Evolutionary conservation across 805 yeast species (phyloP), one percentile per base, ranked within the genome.

Genomic region (Saccharomycopsis olivae): DNA sequence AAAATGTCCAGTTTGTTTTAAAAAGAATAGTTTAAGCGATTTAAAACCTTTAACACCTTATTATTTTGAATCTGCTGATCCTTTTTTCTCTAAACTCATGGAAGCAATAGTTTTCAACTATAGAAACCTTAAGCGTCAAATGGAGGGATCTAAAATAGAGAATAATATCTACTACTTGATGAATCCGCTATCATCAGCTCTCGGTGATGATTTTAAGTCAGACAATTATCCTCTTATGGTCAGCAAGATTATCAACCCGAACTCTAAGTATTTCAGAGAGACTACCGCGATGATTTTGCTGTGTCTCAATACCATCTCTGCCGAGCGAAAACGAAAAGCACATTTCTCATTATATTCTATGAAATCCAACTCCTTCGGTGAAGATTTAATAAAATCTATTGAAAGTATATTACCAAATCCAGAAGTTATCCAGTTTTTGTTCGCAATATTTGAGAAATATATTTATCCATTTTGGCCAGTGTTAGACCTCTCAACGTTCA

Each of bases 391-490:
- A n/a, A 21, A 16, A 15, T 28, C 30, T 23, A 37, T 44, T 20
- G 47, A 40, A 20, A 10, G 19, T 15, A 33, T 33, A 13, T 19
- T 44, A 16, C 44, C 47, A 8, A 24, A 29, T 13, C 11, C 15
- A 11, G 36, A 40, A n/a, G 27, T 38, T 3, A 18, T 44, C 2
- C 17, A 11, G 19, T 41, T 25, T 36, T 34, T 44, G 13, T 44
- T 33, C 15, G 21, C 34, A 3, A 19, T 37, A 9, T 44, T 21
- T 38, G 48, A 38, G 30, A 35, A 35, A 17, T 41, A 31, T 33
- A 18, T 44, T n/a, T 35, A 41, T 20, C 48, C 46, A 15, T 44
- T 44, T 28, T 25, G 38, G 6, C 46, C 46, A 5, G 25, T 38
- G 5, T 13, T 41, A 9, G 42, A 41, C 34, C 25, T 44, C 13